phyloP scores from a whole-genome alignment of 495 filamentous ascomycete genomes.

The Lepraria neglecta region DNA sequence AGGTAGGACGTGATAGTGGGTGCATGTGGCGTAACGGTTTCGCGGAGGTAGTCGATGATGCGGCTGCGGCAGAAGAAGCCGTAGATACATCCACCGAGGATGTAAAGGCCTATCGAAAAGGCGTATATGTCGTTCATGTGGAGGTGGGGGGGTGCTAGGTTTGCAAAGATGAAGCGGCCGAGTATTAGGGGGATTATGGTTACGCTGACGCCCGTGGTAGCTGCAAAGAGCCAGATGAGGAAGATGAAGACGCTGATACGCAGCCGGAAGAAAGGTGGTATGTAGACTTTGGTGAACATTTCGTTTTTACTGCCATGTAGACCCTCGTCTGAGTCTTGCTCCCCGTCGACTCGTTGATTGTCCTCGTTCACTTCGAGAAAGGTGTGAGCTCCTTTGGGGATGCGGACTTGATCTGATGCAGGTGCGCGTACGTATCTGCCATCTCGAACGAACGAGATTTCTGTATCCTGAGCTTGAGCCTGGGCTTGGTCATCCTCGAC shows the following conservation, averaged over 20 bases:
- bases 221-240: constrained; percentile 89
- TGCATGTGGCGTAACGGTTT: constrained; percentile 27
- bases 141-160: constrained; percentile 57
- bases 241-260: constrained; percentile 81
- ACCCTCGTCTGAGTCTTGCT: constrained; percentile 51
- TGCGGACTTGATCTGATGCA: constrained; percentile 86
- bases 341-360: constrained; percentile 59
- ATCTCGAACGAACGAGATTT: constrained; percentile 56
- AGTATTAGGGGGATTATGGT: constrained; percentile 85
- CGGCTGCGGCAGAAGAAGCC: constrained; percentile 45
- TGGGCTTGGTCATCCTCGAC: constrained; percentile 25
- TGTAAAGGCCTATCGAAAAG: constrained; percentile 79
- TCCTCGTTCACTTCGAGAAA: constrained; percentile 74
- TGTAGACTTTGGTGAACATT: constrained; percentile 76
- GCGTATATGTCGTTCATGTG: constrained; percentile 94
- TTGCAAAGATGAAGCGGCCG: constrained; percentile 68
- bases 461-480: constrained; percentile 35
- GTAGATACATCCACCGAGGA: constrained; percentile 61
- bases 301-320: constrained; percentile 58
- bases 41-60: constrained; percentile 12
- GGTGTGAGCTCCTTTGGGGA: constrained; percentile 72
- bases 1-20: constrained; percentile 22
- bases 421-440: constrained; percentile 88
- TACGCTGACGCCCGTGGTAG: constrained; percentile 78
- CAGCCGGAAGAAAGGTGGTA: constrained; percentile 76